phyloP scores from a whole-genome alignment of 2,329 filamentous ascomycete species.

The Exophiala spinifera region DNA sequence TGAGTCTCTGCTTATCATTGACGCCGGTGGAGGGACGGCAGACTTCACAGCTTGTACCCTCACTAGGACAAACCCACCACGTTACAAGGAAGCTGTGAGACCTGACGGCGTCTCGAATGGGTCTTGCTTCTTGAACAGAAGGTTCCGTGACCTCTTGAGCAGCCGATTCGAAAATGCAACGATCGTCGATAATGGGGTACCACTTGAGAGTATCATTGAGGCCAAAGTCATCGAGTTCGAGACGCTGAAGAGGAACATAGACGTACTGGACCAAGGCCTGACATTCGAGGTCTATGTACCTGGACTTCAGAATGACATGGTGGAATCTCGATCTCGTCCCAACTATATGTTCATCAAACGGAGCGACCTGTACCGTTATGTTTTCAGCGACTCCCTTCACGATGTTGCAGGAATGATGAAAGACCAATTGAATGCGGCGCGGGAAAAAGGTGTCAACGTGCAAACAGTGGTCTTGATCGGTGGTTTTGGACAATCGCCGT shows the following conservation, averaged over 20 bases:
- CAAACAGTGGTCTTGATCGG: slow-evolving; percentile 35
- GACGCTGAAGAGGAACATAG: slow-evolving; percentile 2
- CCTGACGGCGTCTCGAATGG: slow-evolving; percentile 32
- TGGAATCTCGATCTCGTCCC: background rate
- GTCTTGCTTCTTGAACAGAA: slow-evolving; percentile 34
- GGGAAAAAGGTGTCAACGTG: slow-evolving; percentile 20
- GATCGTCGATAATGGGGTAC: background rate
- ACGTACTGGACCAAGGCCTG: background rate
- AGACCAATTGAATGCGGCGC: slow-evolving; percentile 29
- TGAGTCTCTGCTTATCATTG: slow-evolving; percentile 73
- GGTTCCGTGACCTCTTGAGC: slow-evolving; percentile 18
- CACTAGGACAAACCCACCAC: slow-evolving; percentile 5
- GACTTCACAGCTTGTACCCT: slow-evolving; percentile 49
- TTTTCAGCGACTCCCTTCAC: slow-evolving; percentile 25
- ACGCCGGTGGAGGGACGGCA: slow-evolving; percentile 95
- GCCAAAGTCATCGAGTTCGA: slow-evolving; percentile 22
- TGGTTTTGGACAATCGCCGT: slow-evolving; percentile 33
- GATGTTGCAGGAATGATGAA: slow-evolving; percentile 23
- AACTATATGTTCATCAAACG: background rate
- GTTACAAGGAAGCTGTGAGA: slow-evolving; percentile 14
- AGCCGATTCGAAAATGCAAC: background rate
- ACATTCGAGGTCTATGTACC: background rate
- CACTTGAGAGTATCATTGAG: slow-evolving; percentile 8
- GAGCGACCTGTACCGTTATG: slow-evolving; percentile 27
- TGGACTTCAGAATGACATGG: background rate